These are phyloP conservation scores for Claviceps sp. DNA, from an alignment of 2,329 filamentous ascomycete genomes.

Conservation along the genomic window DNA sequence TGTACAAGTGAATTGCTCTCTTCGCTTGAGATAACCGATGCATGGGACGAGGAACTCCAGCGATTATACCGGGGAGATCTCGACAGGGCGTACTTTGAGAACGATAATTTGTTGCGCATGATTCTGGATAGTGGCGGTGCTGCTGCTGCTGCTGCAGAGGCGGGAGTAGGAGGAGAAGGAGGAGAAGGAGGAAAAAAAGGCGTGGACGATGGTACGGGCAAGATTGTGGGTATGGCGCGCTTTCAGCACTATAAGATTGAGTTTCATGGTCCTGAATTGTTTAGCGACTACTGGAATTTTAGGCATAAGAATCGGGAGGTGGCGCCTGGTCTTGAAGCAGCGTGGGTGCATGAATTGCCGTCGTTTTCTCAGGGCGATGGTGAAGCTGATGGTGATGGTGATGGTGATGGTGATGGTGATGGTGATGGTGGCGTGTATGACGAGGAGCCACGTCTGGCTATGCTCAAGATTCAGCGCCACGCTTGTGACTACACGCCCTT, in stretches of 20 bases:
- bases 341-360: constrained; percentile 1
- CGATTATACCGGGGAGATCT: constrained; percentile 5
- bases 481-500: not conserved
- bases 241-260: constrained; percentile 3
- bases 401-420: too few relatives aligned
- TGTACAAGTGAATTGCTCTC: constrained; percentile 4
- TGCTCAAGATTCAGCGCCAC: constrained; percentile 1
- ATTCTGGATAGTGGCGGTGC: constrained; percentile 2
- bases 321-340: constrained; percentile 2
- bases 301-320: constrained; percentile 1
- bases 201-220: not conserved
- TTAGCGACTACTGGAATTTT: constrained; percentile 4
- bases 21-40: constrained; percentile 5
- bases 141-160: too few relatives aligned
- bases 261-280: constrained; percentile 4
- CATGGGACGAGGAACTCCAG: constrained; percentile 7
- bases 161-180: too few relatives aligned
- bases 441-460: constrained; percentile 6
- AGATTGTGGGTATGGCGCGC: not conserved
- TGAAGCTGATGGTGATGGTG: too few relatives aligned
- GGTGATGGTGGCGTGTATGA: not conserved
- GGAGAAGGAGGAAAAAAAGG: too few relatives aligned
- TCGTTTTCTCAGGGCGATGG: not conserved
- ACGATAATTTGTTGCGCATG: constrained; percentile 5
- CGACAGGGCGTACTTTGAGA: constrained; percentile 5